These are phyloP conservation scores for Gnaphalium uliginosum DNA, from an alignment of 129 eudicot species.

Conservation along the genomic window DNA sequence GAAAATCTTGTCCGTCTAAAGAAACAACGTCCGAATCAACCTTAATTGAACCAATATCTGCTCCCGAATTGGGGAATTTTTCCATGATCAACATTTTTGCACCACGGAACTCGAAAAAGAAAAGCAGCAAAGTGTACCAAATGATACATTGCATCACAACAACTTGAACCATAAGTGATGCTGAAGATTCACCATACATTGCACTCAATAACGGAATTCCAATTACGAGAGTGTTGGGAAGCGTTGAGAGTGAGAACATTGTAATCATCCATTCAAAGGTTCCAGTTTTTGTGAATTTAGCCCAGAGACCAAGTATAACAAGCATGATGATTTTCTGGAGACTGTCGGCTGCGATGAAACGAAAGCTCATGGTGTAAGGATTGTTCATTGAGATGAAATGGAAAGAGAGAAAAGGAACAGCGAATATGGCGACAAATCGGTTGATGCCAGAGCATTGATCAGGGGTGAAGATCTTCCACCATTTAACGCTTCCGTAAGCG, in stretches of 20 bases:
- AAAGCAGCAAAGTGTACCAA: constrained; percentile 17
- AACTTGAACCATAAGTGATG: constrained; percentile 5
- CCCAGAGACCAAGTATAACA: neutral
- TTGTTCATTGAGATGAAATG: constrained; percentile 15
- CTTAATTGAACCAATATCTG: neutral
- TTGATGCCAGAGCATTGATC: constrained; percentile 9
- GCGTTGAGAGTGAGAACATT: constrained; percentile 6
- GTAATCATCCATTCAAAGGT: constrained; percentile 7
- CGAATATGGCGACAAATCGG: constrained; percentile 1
- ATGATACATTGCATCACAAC: constrained; percentile 8
- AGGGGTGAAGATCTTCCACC: constrained; percentile 2
- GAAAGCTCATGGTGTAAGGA: constrained; percentile 15
- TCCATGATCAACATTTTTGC: constrained; percentile 9
- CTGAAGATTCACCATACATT: constrained; percentile 8
- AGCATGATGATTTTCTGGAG: constrained; percentile 9
- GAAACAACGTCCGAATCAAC: constrained; percentile 11
- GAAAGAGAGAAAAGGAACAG: neutral
- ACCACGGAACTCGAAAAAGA: constrained; percentile 7
- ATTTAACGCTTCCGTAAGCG: neutral
- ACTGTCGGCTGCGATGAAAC: constrained; percentile 1
- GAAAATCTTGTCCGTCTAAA: neutral
- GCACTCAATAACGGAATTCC: constrained; percentile 11
- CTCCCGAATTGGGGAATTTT: neutral
- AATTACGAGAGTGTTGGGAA: constrained; percentile 7
- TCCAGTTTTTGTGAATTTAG: neutral